These are phyloP conservation scores for Tagetes patula DNA, from an alignment of 129 eudicot species.

Conservation along the genomic window DNA sequence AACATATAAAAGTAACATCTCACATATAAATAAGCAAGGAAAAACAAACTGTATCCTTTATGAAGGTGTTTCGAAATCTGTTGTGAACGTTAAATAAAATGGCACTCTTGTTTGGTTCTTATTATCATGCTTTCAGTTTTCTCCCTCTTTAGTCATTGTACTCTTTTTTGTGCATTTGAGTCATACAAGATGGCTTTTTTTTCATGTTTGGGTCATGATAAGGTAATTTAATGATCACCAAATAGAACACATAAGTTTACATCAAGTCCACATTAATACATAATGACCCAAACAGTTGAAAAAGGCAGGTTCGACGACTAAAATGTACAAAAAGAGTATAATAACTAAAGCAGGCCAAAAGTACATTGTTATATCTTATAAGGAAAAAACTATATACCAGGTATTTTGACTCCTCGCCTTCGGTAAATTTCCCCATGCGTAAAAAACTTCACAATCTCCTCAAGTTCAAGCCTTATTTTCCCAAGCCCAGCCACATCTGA, in stretches of 20 bases:
- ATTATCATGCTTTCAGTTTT: background rate
- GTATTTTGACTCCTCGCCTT: slow-evolving; percentile 93
- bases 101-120: slow-evolving; percentile 5
- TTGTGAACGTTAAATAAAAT: background rate
- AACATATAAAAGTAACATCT: background rate
- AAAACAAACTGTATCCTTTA: background rate
- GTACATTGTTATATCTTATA: background rate
- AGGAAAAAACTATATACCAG: slow-evolving; percentile 48
- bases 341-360: background rate
- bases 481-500: slow-evolving; percentile 99
- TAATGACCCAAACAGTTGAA: background rate
- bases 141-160: background rate
- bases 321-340: background rate
- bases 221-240: background rate
- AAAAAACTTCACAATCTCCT: slow-evolving; percentile 92
- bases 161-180: background rate
- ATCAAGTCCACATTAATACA: background rate
- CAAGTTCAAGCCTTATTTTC: slow-evolving; percentile 86
- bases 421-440: slow-evolving; percentile 96
- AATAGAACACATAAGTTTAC: background rate
- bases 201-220: background rate
- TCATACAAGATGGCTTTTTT: background rate
- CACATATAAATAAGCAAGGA: background rate
- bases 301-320: background rate
- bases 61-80: background rate